Evolutionary conservation across 306 rosid species (phyloP), one percentile per base, ranked within the genome.

Genomic region (Medicago truncatula): DNA sequence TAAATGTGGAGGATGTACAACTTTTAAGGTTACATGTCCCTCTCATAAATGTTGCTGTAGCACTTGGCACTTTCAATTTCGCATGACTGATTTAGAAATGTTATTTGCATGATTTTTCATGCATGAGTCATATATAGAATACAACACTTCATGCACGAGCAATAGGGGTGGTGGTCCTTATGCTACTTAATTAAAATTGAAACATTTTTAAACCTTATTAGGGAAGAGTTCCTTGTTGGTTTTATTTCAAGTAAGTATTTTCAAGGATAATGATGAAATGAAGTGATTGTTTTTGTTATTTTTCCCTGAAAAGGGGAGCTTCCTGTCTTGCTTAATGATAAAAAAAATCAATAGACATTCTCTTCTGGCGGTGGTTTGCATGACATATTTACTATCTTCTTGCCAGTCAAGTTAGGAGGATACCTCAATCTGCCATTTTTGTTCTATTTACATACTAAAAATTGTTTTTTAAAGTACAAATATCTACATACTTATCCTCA

Each of bases 1-100:
- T 95, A 74, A 95, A 81, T 68, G 87, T 75, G 83, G 98, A 95
- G 86, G 98, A 95, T 87, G 81, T 92, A 74, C 97, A 87, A 78
- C 95, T 92, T 70, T 70, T 95, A 70, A 95, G 98, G 98, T 95
- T 70, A 77, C 58, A 14, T 62, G 59, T 73, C 71, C 18, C 62
- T 56, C 74, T 73, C 28, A 57, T 6, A 40, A 71, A 38, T 70
- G 76, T 77, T 3, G n/a, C 14, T 64, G 58, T 78, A 68, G 41
- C 73, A 34, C 67, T 59, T 38, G 36, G 41, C 56, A 23, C 73
- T 78, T 53, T 68, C 67, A 74, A 28, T 59, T 75, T 70, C 25
- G 61, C 67, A 50, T 74, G 78, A 39, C 47, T 38, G 70, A 71
- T 75, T 83, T 68, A 79, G 46, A 80, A 60, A 20, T 25, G 40